phyloP scores from a whole-genome alignment of 2,329 filamentous ascomycete genomes.

The Blastomyces silverae region DNA sequence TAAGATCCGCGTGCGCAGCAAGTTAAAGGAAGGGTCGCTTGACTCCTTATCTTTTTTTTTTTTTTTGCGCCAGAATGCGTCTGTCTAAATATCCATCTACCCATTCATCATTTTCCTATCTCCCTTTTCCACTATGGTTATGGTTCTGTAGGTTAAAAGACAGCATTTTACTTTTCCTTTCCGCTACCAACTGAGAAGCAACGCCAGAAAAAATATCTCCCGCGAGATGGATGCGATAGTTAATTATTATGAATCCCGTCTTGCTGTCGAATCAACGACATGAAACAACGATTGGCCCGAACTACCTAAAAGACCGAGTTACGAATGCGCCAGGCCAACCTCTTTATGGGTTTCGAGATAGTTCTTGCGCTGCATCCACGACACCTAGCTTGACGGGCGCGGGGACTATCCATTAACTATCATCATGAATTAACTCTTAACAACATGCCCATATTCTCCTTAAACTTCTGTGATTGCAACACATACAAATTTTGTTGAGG shows the following conservation, averaged over 20 bases:
- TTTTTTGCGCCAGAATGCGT: background rate
- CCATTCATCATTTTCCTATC: no score
- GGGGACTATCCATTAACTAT: background rate
- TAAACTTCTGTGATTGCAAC: background rate
- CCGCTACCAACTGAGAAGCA: no score
- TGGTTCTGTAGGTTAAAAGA: no score
- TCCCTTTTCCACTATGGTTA: no score
- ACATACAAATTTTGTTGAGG: background rate
- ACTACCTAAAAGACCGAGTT: background rate
- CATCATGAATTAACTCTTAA: background rate
- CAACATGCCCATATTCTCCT: background rate
- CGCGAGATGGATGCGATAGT: background rate
- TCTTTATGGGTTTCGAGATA: background rate
- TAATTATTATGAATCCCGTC: background rate
- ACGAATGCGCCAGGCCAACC: background rate
- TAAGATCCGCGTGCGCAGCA: background rate
- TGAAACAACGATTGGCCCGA: background rate
- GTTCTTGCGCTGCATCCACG: background rate
- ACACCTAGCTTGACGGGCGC: background rate
- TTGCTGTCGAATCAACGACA: slow-evolving; percentile 10
- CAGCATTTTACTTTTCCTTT: no score
- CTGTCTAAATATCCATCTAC: background rate
- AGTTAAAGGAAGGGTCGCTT: background rate
- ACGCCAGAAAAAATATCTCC: no score
- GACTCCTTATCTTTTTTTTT: background rate